Conservation (phyloP, 139 green algal species). For the Picochlorum costavermella region DNA sequence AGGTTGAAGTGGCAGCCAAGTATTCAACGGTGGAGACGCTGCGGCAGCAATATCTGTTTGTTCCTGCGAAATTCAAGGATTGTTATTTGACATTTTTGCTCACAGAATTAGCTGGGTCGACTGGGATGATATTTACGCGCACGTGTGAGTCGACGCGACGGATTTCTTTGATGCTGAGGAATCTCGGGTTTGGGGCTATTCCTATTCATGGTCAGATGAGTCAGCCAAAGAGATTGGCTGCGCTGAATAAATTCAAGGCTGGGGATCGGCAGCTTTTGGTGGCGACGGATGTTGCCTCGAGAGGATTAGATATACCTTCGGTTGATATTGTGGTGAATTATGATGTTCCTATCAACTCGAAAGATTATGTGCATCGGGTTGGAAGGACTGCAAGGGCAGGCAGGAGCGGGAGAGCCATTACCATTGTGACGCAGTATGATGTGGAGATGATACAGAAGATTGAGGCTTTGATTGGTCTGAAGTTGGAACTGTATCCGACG, state of each 20-base stretch:
- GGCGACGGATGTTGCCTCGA: constrained; percentile 79
- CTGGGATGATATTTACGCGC: constrained; percentile 86
- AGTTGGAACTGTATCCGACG: constrained; percentile 70
- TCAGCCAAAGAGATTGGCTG: constrained; percentile 90
- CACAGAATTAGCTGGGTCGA: constrained; percentile 67
- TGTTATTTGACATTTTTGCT: constrained; percentile 85
- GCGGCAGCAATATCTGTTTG: constrained; percentile 96
- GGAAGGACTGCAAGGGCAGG: constrained; percentile 91
- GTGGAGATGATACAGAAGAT: constrained; percentile 98
- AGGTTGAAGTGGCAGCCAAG: constrained; percentile 92
- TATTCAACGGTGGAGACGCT: constrained; percentile 96
- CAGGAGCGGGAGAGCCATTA: constrained; percentile 79
- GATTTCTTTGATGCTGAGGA: constrained; percentile 87
- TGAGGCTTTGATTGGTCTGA: constrained; percentile 78
- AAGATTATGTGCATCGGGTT: constrained; percentile 96
- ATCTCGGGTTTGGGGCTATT: constrained; percentile 91
- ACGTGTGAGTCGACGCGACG: constrained; percentile 88
- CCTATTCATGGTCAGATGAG: constrained; percentile 98
- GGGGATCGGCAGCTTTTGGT: constrained; percentile 79
- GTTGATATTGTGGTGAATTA: constrained; percentile 97
- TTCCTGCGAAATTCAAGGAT: constrained; percentile 99
- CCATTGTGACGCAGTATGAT: constrained; percentile 97
- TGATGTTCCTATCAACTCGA: constrained; percentile 89
- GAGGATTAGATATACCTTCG: constrained; percentile 90
- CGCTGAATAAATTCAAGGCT: constrained; percentile 98